phyloP scores from a whole-genome alignment of 305 asterid species.

The Fraxinus velutina region DNA sequence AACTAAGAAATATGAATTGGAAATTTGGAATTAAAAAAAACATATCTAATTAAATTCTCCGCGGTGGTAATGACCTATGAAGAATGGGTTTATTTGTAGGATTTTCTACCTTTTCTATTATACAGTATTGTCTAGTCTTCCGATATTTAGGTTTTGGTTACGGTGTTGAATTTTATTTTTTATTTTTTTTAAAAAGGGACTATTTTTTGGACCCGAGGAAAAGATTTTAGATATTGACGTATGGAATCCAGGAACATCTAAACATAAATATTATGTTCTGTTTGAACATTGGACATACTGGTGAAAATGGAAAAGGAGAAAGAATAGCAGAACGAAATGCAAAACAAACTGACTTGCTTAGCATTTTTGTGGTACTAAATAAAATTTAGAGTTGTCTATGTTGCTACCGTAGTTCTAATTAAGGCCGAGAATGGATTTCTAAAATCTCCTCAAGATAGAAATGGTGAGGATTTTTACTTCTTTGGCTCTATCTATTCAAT shows the following conservation, averaged over 20 bases:
- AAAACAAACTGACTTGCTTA: background rate
- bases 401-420: background rate
- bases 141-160: background rate
- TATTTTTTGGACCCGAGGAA: background rate
- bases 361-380: background rate
- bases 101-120: background rate
- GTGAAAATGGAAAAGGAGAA: background rate
- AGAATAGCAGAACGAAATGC: background rate
- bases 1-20: background rate
- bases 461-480: background rate
- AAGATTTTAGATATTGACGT: background rate
- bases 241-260: background rate
- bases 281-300: constrained; percentile 4
- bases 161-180: background rate
- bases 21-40: background rate
- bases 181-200: background rate
- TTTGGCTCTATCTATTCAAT: background rate
- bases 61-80: background rate
- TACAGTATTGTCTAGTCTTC: background rate
- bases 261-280: background rate
- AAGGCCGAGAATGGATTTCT: background rate
- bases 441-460: constrained; percentile 2
- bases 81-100: background rate
- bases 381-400: background rate
- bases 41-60: background rate